Percentiles rank a stretch among this genome's conserved stretches.
phyloP scores from a whole-genome alignment of 352 stramenopile genomes.

The Phytophthora podocarpi region DNA sequence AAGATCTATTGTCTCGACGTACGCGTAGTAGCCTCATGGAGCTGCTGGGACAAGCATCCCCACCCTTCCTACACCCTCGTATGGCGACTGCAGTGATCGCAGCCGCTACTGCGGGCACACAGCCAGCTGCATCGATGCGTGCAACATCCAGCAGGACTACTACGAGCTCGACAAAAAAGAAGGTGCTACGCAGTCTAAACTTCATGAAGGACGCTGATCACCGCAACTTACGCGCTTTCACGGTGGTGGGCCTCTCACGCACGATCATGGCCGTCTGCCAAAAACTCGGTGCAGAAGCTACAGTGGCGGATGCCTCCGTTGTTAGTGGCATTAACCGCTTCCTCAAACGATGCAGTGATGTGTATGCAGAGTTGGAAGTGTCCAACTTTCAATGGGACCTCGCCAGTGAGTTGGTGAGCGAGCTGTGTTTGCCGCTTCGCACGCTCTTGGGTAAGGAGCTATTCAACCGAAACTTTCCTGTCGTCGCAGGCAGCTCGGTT shows the following conservation, averaged over 20 bases:
- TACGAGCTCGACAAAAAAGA: slow-evolving; percentile 34
- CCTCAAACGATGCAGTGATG: slow-evolving; percentile 63
- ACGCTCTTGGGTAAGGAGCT: slow-evolving; percentile 53
- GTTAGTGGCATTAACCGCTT: slow-evolving; percentile 65
- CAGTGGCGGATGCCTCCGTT: slow-evolving; percentile 38
- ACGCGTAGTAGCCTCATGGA: slow-evolving; percentile 50
- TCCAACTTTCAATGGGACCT: slow-evolving; percentile 83
- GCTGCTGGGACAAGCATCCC: slow-evolving; percentile 56
- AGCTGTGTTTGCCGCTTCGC: slow-evolving; percentile 68
- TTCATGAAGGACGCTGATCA: slow-evolving; percentile 57
- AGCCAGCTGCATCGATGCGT: slow-evolving; percentile 10
- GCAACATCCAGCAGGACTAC: slow-evolving; percentile 13
- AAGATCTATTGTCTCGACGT: slow-evolving; percentile 57
- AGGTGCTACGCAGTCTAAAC: slow-evolving; percentile 49
- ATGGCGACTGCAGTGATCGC: slow-evolving; percentile 57
- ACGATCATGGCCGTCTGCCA: slow-evolving; percentile 69
- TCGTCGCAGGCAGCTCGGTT: slow-evolving; percentile 64
- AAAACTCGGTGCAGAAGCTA: slow-evolving; percentile 58
- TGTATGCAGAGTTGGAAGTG: slow-evolving; percentile 77
- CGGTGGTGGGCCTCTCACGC: slow-evolving; percentile 60
- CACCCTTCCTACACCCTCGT: slow-evolving; percentile 70
- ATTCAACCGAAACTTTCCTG: slow-evolving; percentile 59
- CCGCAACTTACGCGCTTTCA: slow-evolving; percentile 65
- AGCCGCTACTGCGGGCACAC: slow-evolving; percentile 38
- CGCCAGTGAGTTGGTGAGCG: slow-evolving; percentile 71